Conservation (phyloP, 2,329 filamentous ascomycete species). For the Cladosporium halotolerans region DNA sequence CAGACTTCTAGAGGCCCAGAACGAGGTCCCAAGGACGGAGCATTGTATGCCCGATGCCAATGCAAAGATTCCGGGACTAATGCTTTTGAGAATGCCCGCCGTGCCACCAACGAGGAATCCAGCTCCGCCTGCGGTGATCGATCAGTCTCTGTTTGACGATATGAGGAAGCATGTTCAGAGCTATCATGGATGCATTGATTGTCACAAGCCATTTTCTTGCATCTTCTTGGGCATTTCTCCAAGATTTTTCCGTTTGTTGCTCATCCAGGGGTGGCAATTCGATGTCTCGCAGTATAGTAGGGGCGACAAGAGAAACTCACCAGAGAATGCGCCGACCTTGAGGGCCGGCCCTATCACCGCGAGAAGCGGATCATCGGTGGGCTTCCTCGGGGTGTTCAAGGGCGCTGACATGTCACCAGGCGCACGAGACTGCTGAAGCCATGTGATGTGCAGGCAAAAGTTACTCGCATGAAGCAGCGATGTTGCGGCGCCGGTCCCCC, state of each 20-base stretch:
- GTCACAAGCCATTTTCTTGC: no score
- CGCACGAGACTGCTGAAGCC: background rate
- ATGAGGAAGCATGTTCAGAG: background rate
- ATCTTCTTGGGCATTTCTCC: background rate
- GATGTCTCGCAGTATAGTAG: no score
- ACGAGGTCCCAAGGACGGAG: conserved; percentile 70
- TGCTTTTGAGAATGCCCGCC: conserved; percentile 53
- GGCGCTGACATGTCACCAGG: background rate
- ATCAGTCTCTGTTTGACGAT: background rate
- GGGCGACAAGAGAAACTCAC: conserved; percentile 18
- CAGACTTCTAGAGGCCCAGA: conserved; percentile 55
- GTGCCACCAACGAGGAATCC: conserved; percentile 54
- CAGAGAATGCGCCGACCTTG: conserved; percentile 29
- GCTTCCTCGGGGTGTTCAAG: background rate
- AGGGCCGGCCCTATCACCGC: conserved; percentile 25
- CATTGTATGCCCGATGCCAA: conserved; percentile 70
- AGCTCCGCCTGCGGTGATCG: conserved; percentile 45
- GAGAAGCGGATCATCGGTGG: conserved; percentile 16
- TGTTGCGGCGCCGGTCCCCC: no score
- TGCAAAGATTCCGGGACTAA: conserved; percentile 63
- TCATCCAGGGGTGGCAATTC: no score
- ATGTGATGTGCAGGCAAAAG: background rate
- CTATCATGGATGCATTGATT: no score
- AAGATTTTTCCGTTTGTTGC: background rate
- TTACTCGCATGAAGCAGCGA: background rate